These are phyloP conservation scores for Xylariales sp. DNA, from an alignment of 2,329 filamentous ascomycete species.

Conservation along the genomic window DNA sequence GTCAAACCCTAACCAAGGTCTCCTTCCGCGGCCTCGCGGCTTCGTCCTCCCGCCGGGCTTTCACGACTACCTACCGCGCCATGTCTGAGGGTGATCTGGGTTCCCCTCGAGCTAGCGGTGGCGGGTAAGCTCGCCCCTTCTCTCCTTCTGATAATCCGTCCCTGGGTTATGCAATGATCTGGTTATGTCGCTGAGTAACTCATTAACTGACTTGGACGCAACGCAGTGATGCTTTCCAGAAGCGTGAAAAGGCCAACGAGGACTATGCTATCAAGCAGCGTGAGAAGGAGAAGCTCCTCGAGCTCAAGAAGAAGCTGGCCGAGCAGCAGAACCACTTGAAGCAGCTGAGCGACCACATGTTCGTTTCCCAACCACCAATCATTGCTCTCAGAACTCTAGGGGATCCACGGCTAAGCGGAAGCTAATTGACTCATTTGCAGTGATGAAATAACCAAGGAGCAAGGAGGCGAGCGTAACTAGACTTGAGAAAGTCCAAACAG, in stretches of 20 bases:
- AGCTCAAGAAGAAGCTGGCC: constrained; percentile 67
- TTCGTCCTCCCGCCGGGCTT: constrained; percentile 46
- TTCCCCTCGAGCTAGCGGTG: no score
- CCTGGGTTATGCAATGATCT: neutral
- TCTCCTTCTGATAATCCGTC: neutral
- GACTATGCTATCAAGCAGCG: constrained; percentile 79
- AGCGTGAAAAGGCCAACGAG: constrained; percentile 84
- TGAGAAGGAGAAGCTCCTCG: constrained; percentile 83
- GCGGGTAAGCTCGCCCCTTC: neutral
- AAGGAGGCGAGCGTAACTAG: constrained; percentile 64
- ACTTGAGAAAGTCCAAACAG: no score
- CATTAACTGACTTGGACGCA: no score
- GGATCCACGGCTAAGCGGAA: no score
- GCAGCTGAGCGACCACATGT: constrained; percentile 85
- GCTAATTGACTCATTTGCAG: no score
- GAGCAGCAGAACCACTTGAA: constrained; percentile 81
- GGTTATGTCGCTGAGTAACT: no score
- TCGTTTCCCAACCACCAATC: constrained; percentile 34
- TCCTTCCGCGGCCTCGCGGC: constrained; percentile 50
- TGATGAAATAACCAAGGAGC: constrained; percentile 70
- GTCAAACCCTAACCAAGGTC: constrained; percentile 55
- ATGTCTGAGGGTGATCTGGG: constrained; percentile 71
- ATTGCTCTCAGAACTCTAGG: no score
- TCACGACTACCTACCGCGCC: constrained; percentile 57
- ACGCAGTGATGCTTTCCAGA: constrained; percentile 90